phyloP scores from a whole-genome alignment of 2,329 filamentous ascomycete species.

The Botrytis aclada region DNA sequence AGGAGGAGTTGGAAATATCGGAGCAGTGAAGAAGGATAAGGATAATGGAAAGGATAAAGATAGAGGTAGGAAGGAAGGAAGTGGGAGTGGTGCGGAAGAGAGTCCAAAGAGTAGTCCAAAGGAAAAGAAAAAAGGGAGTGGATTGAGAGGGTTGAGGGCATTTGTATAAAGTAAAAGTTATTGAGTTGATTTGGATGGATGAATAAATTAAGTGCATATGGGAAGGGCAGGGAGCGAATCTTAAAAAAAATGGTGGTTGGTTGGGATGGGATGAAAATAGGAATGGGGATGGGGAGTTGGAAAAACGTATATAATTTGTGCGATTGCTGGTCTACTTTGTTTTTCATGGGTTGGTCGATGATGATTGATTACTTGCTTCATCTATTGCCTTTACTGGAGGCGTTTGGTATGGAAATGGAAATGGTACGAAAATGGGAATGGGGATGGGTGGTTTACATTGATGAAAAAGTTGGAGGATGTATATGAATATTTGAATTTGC shows the following conservation, averaged over 20 bases:
- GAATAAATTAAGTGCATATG: conserved; percentile 1
- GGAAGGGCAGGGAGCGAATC: not conserved
- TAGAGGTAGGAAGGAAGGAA: conserved; percentile 12
- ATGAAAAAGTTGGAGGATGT: not conserved
- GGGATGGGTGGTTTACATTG: not conserved
- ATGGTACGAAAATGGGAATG: not conserved
- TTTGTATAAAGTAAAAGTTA: conserved; percentile 15
- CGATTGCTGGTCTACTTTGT: not conserved
- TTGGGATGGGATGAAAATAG: not conserved
- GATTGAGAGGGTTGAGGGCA: conserved; percentile 4
- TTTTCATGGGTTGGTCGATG: not conserved
- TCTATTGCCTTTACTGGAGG: not conserved
- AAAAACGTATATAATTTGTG: conserved; percentile 7
- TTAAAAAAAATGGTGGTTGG: conserved; percentile 8
- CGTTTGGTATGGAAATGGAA: not conserved
- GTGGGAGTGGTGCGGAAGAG: conserved; percentile 25
- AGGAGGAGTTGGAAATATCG: conserved; percentile 18
- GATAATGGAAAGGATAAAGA: conserved; percentile 13
- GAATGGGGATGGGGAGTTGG: conserved; percentile 3
- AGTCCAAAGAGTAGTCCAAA: conserved; percentile 19
- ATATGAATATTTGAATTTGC: not conserved
- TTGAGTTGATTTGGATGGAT: not conserved
- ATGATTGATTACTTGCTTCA: not conserved
- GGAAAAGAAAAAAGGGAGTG: conserved; percentile 8
- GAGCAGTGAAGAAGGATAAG: conserved; percentile 7